Base-by-base conservation (phyloP, 2,329 filamentous ascomycete species). In the Colletotrichum lini region DNA sequence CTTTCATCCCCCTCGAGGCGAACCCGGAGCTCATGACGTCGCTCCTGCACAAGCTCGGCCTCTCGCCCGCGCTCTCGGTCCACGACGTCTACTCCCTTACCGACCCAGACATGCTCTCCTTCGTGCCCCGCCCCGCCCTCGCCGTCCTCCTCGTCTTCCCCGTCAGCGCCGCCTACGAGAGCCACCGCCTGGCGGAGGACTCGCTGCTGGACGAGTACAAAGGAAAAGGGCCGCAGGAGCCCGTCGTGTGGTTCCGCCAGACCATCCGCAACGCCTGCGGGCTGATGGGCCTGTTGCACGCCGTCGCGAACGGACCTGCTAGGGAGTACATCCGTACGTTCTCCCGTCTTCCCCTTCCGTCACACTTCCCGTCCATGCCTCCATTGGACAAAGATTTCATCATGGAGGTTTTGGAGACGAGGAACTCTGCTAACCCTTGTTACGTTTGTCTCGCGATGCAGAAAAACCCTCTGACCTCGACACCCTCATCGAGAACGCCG, bases 191-290 rank as follows among this genome's bases (percentile, higher is more conserved):
- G 68, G 85, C 89, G 53, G 95, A 98, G 84, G 95, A 98, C 82
- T 84, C 84, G 61, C 80, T 87, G 26, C 84, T 85, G 52, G 75
- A 84, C 2, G 89, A 91, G 49, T 98, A 98, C 84, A 79, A 80
- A 0, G 93, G 92, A 53, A 86, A 85, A 21, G 95, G 95, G 1
- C 82, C 87, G 0, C 78, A 77, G 0, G 94, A 98, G 78, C 92
- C 94, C 6, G 94, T 98, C 0, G 78, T 97, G 9, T 99, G 96
- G 96, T 98, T 95, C 87, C 93, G 90, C 76, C 96, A 98, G 84
- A 98, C 95, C 0, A 98, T 98, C 77, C 89, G 93, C 72, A 97
- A 98, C 80, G 94, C 96, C 0, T 98, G 96, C 80, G 96, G 96
- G 0, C 84, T 98, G 54, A 98, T 98, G 85, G 96, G 93, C 0